These are phyloP conservation scores for Conringia planisiliqua DNA, from an alignment of 345 rosid genomes.

Conservation along the genomic window DNA sequence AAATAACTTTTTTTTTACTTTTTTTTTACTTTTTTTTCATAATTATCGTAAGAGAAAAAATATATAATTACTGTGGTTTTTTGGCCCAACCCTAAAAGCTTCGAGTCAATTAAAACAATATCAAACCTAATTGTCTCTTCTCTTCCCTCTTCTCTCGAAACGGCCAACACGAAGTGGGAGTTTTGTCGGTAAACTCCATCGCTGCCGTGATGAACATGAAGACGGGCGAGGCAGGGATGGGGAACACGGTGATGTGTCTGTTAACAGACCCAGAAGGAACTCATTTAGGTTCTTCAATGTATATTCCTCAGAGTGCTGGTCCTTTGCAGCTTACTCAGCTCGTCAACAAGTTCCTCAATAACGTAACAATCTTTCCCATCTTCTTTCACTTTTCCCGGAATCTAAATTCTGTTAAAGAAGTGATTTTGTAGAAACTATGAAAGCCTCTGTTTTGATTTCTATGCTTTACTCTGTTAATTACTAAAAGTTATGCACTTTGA, in stretches of 20 bases:
- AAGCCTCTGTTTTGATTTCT: not conserved
- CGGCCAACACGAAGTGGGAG: not conserved
- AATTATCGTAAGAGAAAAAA: too few relatives aligned
- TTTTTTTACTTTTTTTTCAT: too few relatives aligned
- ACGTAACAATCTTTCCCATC: conserved; percentile 40
- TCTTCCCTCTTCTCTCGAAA: not conserved
- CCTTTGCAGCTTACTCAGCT: conserved; percentile 83
- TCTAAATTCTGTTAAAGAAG: not conserved
- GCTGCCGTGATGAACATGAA: conserved; percentile 35
- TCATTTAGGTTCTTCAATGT: conserved; percentile 63
- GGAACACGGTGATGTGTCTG: conserved; percentile 73
- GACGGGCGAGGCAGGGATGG: conserved; percentile 27
- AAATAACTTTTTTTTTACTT: not conserved
- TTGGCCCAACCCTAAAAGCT: not conserved
- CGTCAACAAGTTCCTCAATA: conserved; percentile 75
- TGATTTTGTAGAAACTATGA: not conserved
- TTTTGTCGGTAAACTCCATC: not conserved
- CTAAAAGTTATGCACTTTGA: not conserved
- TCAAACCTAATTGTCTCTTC: not conserved
- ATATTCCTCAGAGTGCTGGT: conserved; percentile 76
- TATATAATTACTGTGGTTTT: too few relatives aligned
- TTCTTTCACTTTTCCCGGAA: not conserved
- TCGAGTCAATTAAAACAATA: not conserved
- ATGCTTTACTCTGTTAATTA: too few relatives aligned
- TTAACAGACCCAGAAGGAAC: conserved; percentile 81